phyloP scores from a whole-genome alignment of 495 filamentous ascomycete species.

The Lasiosphaeria hispida region DNA sequence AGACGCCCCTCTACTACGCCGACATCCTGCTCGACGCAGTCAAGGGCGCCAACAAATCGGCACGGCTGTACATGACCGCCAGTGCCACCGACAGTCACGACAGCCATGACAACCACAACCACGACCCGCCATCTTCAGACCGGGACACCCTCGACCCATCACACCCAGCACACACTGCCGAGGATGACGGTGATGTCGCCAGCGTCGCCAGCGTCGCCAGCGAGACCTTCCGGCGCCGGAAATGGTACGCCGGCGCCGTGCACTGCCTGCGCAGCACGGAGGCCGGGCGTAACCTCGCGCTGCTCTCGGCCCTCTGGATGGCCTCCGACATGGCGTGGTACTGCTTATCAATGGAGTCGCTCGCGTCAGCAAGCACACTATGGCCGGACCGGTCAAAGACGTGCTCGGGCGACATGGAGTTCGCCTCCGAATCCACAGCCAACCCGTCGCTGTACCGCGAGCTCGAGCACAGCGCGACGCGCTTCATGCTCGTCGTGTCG shows the following conservation, averaged over 20 bases:
- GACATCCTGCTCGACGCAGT: constrained; percentile 43
- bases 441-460: constrained; percentile 16
- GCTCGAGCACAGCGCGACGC: constrained; percentile 18
- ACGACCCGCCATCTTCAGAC: background rate
- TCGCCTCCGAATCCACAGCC: background rate
- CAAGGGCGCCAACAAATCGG: constrained; percentile 15
- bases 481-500: constrained; percentile 33
- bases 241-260: constrained; percentile 51
- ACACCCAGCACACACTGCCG: background rate
- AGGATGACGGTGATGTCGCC: constrained; percentile 10
- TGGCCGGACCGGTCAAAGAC: constrained; percentile 11
- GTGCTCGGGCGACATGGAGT: background rate
- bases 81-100: too few species aligned
- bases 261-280: constrained; percentile 9
- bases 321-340: constrained; percentile 57
- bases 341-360: constrained; percentile 56
- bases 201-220: constrained; percentile 51
- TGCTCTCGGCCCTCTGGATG: constrained; percentile 64
- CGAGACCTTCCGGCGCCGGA: constrained; percentile 54
- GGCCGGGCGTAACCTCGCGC: constrained; percentile 40
- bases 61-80: too few species aligned
- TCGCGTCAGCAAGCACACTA: background rate
- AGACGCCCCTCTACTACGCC: constrained; percentile 67
- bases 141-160: background rate
- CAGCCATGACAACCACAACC: background rate